Evolutionary conservation across 257 asterid species (phyloP), one percentile per base, ranked within the genome.

Genomic region (Jasminum sambac): DNA sequence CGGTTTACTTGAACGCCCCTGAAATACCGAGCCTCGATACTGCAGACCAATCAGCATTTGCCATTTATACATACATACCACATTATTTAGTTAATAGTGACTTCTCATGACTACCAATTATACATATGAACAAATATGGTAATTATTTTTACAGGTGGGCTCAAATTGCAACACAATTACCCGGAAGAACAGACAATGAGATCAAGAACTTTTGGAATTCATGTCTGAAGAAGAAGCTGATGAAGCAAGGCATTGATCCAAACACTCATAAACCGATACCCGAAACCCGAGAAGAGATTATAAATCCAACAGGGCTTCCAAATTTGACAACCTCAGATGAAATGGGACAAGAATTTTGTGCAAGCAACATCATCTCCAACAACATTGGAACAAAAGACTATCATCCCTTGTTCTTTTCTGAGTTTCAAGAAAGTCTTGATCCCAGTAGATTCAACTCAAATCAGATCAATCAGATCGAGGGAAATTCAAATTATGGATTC

Each of bases 101-200:
- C 36, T 30, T 30, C 36, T 4, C 4, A 30, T 30, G 2, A 30
- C 2, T 30, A 30, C 36, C 36, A 4, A 4, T 30, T 30, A 30
- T 30, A 30, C 36, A 30, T 30, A 1, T 30, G 36, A 30, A 30
- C 4, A 30, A 30, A 30, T 30, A 4, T 30, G 36, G 36, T 30
- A 1, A 1, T 30, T 4, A 30, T 30, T 30, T 30, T 48, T 70
- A 67, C 83, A 92, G 98, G 81, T 90, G 98, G 98, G 96, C 98
- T 57, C 95, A 90, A 76, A 90, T 92, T 37, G 96, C 98, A 34
- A 77, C 90, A 40, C 93, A 88, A 13, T 70, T 92, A 44, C 98
- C 92, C 0, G 96, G 96, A 36, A 89, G 98, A 84, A 92, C 98
- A 48, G 96, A 92, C 26, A 92, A 92, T n/a, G 98, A 89, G 86